Evolutionary conservation across 371 early-diverging fungal species (phyloP), one percentile per base, ranked within the genome.

Genomic region (Dichotomocladium elegans): DNA sequence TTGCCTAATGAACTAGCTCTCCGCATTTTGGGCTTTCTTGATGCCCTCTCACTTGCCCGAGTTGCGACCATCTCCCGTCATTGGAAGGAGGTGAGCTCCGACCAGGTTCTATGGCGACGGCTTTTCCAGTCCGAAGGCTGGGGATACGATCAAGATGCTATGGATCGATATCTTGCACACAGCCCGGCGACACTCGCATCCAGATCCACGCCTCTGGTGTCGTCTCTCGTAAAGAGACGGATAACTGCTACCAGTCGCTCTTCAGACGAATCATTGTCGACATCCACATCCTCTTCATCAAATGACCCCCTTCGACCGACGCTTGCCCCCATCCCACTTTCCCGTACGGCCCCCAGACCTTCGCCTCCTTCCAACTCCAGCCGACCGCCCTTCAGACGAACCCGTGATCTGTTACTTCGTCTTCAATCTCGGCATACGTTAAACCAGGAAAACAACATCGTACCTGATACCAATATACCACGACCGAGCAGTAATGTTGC

Each of bases 71-170:
- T 87, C 5, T 88, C 85, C 6, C 74, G 80, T 34, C 58, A 68
- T 26, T 93, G 93, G 93, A 57, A 69, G 41, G 50, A 53, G 35
- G 51, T 82, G 27, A 67, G 80, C 15, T 63, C 70, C 4, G 91
- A 89, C 58, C 83, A 82, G 46, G 55, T 70, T 3, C 56, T 91
- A 4, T 93, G 93, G 93, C 68, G 75, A 52, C 45, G 63, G 0
- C 54, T 86, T 19, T 91, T 75, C 58, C 30, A 62, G 8, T 34
- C 53, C 19, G 57, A 66, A 25, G 82, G 82, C 15, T 84, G 83
- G 82, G 54, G 49, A 4, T 75, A 67, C 4, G 77, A 86, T 58
- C 58, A 66, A 26, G 52, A 66, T 3, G 60, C 78, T 31, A 71
- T 84, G 27, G 53, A 68, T 30, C 53, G 55, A 48, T 77, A 81